Percentiles rank a stretch among this genome's conserved stretches.
These are phyloP conservation scores for Eimeria maxima DNA, from an alignment of 169 alveolate genomes.

Conservation along the genomic window DNA sequence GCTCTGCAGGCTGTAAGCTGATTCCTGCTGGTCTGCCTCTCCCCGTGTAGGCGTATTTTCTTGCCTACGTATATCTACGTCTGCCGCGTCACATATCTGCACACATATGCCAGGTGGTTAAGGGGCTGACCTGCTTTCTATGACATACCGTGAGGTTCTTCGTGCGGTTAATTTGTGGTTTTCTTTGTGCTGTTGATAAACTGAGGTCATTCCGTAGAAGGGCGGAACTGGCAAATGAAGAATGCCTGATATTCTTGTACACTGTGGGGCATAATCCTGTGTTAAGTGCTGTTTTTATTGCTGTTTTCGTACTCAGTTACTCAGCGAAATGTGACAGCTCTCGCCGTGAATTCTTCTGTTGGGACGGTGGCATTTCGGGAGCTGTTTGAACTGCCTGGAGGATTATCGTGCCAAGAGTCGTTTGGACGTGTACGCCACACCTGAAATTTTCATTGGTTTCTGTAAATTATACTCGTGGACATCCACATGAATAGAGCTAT, in stretches of 20 bases:
- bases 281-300: neutral
- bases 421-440: slow-evolving; percentile 19
- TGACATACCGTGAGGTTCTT: neutral
- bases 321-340: slow-evolving; percentile 30
- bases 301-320: neutral
- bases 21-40: neutral
- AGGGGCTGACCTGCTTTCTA: too few relatives aligned
- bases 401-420: slow-evolving; percentile 43
- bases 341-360: slow-evolving; percentile 57
- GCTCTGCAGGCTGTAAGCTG: slow-evolving; percentile 28
- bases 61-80: too few relatives aligned
- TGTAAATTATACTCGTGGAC: neutral
- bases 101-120: neutral
- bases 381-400: slow-evolving; percentile 43
- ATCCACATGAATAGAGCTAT: neutral
- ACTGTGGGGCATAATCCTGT: neutral
- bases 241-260: neutral
- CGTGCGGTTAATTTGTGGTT: neutral
- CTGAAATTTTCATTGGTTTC: too few relatives aligned
- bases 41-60: neutral
- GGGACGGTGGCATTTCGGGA: slow-evolving; percentile 65
- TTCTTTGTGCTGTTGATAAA: neutral
- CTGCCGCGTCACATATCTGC: neutral
- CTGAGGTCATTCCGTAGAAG: neutral
- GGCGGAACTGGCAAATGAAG: neutral